Conservation (phyloP, 345 rosid genomes). For the Moricandia moricandioides region DNA sequence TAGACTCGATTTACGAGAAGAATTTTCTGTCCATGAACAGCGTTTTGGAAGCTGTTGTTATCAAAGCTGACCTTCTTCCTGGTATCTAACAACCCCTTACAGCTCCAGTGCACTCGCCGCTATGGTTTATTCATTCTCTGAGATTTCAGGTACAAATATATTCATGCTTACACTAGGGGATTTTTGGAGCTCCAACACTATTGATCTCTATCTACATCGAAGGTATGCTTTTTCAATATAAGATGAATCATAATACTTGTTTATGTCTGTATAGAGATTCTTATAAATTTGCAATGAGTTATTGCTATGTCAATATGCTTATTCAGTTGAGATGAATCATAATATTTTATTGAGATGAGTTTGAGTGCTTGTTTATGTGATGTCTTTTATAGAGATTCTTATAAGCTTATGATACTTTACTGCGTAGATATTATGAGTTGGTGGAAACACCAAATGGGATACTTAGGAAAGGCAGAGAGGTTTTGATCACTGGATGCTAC, state of each 20-base stretch:
- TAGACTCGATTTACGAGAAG: conserved; percentile 83
- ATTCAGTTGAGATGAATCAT: background rate
- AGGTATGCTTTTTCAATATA: conserved; percentile 41
- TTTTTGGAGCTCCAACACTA: conserved; percentile 92
- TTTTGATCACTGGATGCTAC: conserved; percentile 84
- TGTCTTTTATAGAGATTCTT: background rate
- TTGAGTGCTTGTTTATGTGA: conserved; percentile 1
- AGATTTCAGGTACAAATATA: conserved; percentile 69
- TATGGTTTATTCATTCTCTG: background rate
- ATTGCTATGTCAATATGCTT: background rate
- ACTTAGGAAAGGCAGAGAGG: conserved; percentile 79
- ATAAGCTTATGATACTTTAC: conserved; percentile 17
- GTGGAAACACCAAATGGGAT: conserved; percentile 71
- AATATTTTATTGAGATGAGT: background rate
- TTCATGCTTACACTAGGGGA: conserved; percentile 91
- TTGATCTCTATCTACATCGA: conserved; percentile 88
- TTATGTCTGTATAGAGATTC: background rate
- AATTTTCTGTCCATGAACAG: conserved; percentile 67
- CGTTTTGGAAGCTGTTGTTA: conserved; percentile 73
- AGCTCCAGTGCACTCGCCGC: background rate
- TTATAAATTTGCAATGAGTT: conserved; percentile 17
- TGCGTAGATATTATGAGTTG: conserved; percentile 72
- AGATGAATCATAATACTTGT: background rate
- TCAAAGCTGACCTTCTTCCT: conserved; percentile 68
- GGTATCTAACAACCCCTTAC: conserved; percentile 43